Percentiles rank a stretch among this genome's conserved stretches.
These are phyloP conservation scores for Platanus orientalis DNA, from an alignment of 164 flowering plant species.

Conservation along the genomic window DNA sequence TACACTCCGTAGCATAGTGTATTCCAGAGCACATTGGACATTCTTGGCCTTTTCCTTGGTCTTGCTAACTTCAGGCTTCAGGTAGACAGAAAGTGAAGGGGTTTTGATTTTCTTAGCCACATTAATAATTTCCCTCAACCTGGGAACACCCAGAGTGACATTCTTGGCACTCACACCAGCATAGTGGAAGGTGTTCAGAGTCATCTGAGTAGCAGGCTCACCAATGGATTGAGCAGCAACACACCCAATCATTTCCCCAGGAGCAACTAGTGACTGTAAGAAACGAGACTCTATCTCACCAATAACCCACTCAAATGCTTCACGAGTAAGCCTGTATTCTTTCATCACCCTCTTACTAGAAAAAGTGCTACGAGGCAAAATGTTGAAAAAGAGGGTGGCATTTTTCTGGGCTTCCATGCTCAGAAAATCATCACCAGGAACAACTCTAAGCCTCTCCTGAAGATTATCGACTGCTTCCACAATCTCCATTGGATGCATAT, in stretches of 20 bases:
- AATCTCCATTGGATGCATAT: slow-evolving; percentile 97
- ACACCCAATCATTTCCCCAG: slow-evolving; percentile 99
- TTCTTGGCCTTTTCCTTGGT: slow-evolving; percentile 91
- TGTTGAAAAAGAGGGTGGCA: slow-evolving; percentile 90
- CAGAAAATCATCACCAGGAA: slow-evolving; percentile 85
- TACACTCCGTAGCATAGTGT: slow-evolving; percentile 92
- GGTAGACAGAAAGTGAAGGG: slow-evolving; percentile 89
- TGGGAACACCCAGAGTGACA: slow-evolving; percentile 97
- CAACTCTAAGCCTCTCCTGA: slow-evolving; percentile 92
- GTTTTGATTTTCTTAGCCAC: slow-evolving; percentile 98
- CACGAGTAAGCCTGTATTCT: slow-evolving; percentile 86
- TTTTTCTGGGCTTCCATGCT: slow-evolving; percentile 97
- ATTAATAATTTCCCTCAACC: slow-evolving; percentile 95
- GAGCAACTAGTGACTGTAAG: slow-evolving; percentile 90
- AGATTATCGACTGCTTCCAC: slow-evolving; percentile 96
- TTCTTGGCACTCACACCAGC: slow-evolving; percentile 99
- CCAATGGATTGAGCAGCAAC: slow-evolving; percentile 99
- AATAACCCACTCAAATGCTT: slow-evolving; percentile 98
- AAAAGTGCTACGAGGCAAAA: slow-evolving; percentile 88
- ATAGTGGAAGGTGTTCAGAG: slow-evolving; percentile 94
- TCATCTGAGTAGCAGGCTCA: slow-evolving; percentile 99
- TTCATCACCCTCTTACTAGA: slow-evolving; percentile 91
- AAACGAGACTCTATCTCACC: slow-evolving; percentile 98
- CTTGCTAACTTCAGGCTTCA: slow-evolving; percentile 72
- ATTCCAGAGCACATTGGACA: slow-evolving; percentile 95